Evolutionary conservation across 129 eudicot species (phyloP).

Genomic region (Tagetes erecta): DNA sequence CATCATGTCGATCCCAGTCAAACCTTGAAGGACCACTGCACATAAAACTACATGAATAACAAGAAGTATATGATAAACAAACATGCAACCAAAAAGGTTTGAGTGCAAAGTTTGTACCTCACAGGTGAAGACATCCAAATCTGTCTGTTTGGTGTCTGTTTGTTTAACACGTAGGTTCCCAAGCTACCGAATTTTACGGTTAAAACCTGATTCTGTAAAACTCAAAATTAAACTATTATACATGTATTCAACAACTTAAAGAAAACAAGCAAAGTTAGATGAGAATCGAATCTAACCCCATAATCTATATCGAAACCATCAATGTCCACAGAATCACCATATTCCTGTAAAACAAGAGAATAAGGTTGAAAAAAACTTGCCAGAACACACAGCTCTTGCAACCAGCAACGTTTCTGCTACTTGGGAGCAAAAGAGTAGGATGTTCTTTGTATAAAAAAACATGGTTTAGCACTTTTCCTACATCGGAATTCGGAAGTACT

Average conservation of each 20-base stretch:
- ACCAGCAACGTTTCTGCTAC: too few species aligned
- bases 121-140: constrained; percentile 99
- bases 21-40: constrained; percentile 97
- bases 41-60: constrained; percentile 5
- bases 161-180: constrained; percentile 96
- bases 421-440: too few species aligned
- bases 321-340: constrained; percentile 85
- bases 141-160: constrained; percentile 97
- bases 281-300: constrained; percentile 60
- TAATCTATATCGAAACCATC: constrained; percentile 98
- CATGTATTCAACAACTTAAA: constrained; percentile 10
- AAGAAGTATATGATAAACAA: not conserved
- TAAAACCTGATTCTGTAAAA: constrained; percentile 83
- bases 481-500: not conserved
- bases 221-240: constrained; percentile 2
- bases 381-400: not conserved
- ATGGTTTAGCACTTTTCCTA: not conserved
- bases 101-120: constrained; percentile 51
- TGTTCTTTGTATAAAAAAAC: not conserved
- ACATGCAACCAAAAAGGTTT: not conserved
- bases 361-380: not conserved
- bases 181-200: constrained; percentile 85
- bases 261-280: constrained; percentile 14
- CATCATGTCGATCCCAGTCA: constrained; percentile 79
- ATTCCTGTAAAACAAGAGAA: constrained; percentile 58